A percentile compares a stretch with the other conserved stretches of the same genome.
Conservation (phyloP, 1,284 basidiomycete species). For the Cerrena zonata region DNA sequence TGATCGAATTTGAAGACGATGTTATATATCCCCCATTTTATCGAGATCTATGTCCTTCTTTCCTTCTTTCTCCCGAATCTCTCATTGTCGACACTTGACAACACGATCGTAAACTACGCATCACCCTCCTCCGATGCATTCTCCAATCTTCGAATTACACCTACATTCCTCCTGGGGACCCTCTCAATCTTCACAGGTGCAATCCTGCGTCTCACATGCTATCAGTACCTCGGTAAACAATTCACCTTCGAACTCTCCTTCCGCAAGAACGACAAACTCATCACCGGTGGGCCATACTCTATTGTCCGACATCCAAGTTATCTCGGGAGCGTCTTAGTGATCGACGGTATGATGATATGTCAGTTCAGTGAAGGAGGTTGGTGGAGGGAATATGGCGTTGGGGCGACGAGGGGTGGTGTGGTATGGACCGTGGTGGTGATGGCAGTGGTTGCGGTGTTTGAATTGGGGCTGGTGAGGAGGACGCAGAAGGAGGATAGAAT, state of each 20-base stretch:
- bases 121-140: neutral
- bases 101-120: neutral
- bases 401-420: neutral
- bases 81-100: neutral
- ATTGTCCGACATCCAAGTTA: slow-evolving; percentile 13
- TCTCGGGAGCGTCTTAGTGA: slow-evolving; percentile 3
- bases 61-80: neutral
- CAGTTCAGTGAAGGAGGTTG: neutral
- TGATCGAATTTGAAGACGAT: neutral
- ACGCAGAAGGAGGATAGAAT: slow-evolving; percentile 3
- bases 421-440: neutral
- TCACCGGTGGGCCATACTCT: slow-evolving; percentile 12
- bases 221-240: slow-evolving; percentile 6
- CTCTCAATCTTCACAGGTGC: neutral
- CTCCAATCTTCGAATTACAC: neutral
- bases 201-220: slow-evolving; percentile 5
- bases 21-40: neutral
- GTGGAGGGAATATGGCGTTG: neutral
- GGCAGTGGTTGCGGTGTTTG: neutral
- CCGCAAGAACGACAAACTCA: slow-evolving; percentile 5
- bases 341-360: neutral
- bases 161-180: neutral
- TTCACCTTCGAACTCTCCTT: slow-evolving; percentile 14
- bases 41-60: slow-evolving; percentile 1
- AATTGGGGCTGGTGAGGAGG: neutral